phyloP scores from a whole-genome alignment of 164 flowering plant genomes.

The grape (Vitis vinifera) region DNA sequence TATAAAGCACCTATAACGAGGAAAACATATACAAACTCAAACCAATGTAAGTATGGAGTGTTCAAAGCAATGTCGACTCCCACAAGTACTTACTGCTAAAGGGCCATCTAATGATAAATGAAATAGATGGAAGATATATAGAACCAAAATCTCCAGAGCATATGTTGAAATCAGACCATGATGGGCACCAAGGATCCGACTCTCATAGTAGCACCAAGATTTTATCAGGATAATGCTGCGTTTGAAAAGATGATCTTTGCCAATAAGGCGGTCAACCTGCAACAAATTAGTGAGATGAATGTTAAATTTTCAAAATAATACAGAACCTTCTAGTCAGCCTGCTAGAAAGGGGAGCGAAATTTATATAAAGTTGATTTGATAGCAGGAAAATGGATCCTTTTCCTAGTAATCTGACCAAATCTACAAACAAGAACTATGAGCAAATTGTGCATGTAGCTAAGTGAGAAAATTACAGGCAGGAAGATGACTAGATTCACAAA shows the following conservation, averaged over 20 bases:
- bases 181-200: conserved; percentile 62
- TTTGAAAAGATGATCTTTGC: conserved; percentile 58
- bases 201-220: conserved; percentile 70
- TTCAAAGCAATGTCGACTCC: not conserved
- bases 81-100: conserved; percentile 36
- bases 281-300: not conserved
- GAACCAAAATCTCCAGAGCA: conserved; percentile 56
- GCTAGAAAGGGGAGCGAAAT: not conserved
- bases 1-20: conserved; percentile 37
- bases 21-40: not conserved
- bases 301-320: not conserved
- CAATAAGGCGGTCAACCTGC: conserved; percentile 49
- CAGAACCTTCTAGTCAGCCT: not conserved
- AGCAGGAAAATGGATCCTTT: not conserved
- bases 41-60: not conserved
- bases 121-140: conserved; percentile 46
- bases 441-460: not conserved
- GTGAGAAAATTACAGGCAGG: not conserved
- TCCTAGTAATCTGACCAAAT: not conserved
- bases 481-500: not conserved
- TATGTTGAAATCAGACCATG: conserved; percentile 65
- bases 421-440: not conserved
- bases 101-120: conserved; percentile 53
- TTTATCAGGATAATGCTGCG: conserved; percentile 56
- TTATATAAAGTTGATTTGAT: not conserved